phyloP scores from a whole-genome alignment of 768 basidiomycete genomes.

The Auriculariales sp. region DNA sequence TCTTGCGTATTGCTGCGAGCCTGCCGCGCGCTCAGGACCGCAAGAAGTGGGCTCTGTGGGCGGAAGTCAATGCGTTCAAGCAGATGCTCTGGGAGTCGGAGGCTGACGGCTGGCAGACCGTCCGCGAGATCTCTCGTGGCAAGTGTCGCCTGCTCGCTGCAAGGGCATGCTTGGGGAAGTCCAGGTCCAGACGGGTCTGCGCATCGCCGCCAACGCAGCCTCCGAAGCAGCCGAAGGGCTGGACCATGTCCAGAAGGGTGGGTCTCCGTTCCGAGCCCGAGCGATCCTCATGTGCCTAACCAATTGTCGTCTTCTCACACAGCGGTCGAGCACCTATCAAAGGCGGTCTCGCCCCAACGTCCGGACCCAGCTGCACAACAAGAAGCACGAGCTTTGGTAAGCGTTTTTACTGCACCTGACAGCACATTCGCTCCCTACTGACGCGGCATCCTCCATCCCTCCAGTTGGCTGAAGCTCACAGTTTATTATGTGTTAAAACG shows the following conservation, averaged over 20 bases:
- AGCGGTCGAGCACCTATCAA: too few species aligned
- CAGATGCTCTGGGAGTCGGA: neutral
- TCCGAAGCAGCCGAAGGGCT: neutral
- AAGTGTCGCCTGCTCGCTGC: neutral
- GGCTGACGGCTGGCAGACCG: neutral
- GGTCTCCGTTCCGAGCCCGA: too few species aligned
- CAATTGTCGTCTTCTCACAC: too few species aligned
- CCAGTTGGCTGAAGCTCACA: too few species aligned
- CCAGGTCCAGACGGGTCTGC: neutral
- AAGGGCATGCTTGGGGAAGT: neutral
- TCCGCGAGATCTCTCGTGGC: neutral
- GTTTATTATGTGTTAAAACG: too few species aligned
- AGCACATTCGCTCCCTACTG: too few species aligned
- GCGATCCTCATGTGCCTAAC: too few species aligned
- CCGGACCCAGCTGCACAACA: too few species aligned
- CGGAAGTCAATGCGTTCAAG: neutral
- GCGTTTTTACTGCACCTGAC: too few species aligned
- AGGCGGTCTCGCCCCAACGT: too few species aligned
- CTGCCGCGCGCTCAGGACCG: neutral
- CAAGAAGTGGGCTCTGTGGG: neutral
- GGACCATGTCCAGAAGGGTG: neutral
- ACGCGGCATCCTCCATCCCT: too few species aligned
- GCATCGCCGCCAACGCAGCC: neutral
- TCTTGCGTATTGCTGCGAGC: neutral
- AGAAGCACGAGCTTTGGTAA: too few species aligned